phyloP scores from a whole-genome alignment of 768 basidiomycete genomes.

The Xerocomus brunneocitrinus region DNA sequence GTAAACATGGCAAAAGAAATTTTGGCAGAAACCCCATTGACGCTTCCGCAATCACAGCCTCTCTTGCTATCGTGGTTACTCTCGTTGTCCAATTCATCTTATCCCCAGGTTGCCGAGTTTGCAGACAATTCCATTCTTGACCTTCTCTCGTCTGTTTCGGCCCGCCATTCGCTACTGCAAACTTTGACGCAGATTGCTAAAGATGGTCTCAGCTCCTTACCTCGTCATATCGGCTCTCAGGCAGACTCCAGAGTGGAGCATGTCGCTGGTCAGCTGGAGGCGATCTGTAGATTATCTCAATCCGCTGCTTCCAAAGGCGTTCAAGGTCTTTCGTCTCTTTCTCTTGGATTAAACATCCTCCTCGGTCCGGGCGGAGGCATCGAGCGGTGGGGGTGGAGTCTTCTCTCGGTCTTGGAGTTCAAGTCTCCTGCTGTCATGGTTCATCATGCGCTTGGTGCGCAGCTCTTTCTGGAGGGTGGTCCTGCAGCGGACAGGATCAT shows the following conservation, averaged over 20 bases:
- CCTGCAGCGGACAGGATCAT: constrained; percentile 31
- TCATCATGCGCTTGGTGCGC: constrained; percentile 45
- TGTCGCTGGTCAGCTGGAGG: constrained; percentile 60
- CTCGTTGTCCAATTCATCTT: constrained; percentile 59
- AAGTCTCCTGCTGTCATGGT: constrained; percentile 46
- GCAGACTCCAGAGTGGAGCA: constrained; percentile 75
- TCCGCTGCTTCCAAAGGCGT: constrained; percentile 13
- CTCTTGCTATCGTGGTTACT: constrained; percentile 71
- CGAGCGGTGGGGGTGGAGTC: constrained; percentile 88
- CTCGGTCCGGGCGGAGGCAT: constrained; percentile 81
- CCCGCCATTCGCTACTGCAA: constrained; percentile 46
- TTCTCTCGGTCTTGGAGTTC: constrained; percentile 81
- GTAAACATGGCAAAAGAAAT: constrained; percentile 50
- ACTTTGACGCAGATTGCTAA: constrained; percentile 57
- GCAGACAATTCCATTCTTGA: constrained; percentile 46
- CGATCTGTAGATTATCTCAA: constrained; percentile 52
- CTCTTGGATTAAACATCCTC: constrained; percentile 52
- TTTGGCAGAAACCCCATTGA: constrained; percentile 51
- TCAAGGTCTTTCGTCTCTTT: constrained; percentile 39
- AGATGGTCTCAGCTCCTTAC: constrained; percentile 65
- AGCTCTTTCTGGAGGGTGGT: constrained; percentile 52
- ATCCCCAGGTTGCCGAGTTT: constrained; percentile 44
- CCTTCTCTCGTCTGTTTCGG: constrained; percentile 42
- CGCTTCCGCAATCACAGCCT: constrained; percentile 63
- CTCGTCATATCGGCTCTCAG: constrained; percentile 63